Evolutionary conservation across 192 early-diverging fungal species (phyloP).

Genomic region (Lunasporangiospora selenospora): DNA sequence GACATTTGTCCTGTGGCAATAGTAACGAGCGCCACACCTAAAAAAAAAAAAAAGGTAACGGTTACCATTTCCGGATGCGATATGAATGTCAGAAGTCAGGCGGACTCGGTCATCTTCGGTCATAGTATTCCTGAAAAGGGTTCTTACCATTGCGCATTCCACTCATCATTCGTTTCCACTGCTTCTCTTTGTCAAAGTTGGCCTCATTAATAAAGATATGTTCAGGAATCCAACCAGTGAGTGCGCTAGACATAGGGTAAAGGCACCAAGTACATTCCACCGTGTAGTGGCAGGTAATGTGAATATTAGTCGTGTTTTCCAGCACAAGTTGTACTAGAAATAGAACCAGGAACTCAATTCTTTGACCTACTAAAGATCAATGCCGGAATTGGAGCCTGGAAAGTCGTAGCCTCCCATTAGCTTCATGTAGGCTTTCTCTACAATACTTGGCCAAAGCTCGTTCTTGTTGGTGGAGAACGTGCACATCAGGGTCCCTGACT

Average conservation of each 20-base stretch:
- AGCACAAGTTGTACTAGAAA: not conserved
- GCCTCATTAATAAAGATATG: slow-evolving; percentile 85
- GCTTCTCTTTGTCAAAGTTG: slow-evolving; percentile 65
- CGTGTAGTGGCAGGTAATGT: not conserved
- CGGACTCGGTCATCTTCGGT: not conserved
- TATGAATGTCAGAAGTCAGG: not conserved
- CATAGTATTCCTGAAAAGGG: not conserved
- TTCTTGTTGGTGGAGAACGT: slow-evolving; percentile 81
- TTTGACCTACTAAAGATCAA: slow-evolving; percentile 77
- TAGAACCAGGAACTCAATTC: too few species aligned
- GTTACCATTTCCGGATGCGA: too few species aligned
- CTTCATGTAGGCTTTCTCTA: slow-evolving; percentile 97
- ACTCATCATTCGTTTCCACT: slow-evolving; percentile 76
- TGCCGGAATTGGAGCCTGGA: slow-evolving; percentile 93
- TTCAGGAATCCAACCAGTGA: slow-evolving; percentile 97
- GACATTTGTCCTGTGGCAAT: slow-evolving; percentile 85
- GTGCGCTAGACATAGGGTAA: slow-evolving; percentile 53
- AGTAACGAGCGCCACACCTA: slow-evolving; percentile 78
- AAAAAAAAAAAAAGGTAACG: too few species aligned
- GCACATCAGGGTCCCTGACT: slow-evolving; percentile 80
- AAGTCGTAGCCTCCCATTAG: slow-evolving; percentile 96
- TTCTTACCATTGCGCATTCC: slow-evolving; percentile 66
- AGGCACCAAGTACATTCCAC: slow-evolving; percentile 3
- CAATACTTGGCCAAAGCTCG: slow-evolving; percentile 84
- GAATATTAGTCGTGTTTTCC: slow-evolving; percentile 20